Conservation (phyloP, 106 monocot species). For the Dactylorhiza incarnata region DNA sequence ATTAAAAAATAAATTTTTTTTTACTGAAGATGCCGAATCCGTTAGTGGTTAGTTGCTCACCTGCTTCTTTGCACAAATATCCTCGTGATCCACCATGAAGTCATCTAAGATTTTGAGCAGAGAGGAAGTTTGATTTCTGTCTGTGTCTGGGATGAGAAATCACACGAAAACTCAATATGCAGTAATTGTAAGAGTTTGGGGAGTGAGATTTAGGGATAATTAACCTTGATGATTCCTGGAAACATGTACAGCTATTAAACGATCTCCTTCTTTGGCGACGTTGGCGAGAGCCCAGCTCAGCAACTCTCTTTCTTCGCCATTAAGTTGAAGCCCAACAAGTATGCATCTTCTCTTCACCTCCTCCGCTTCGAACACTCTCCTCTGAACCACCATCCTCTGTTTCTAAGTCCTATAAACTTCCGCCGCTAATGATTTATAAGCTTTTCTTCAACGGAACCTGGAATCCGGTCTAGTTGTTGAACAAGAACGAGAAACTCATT, state of each 20-base stretch:
- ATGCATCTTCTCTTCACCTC: constrained; percentile 34
- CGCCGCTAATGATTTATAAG: not conserved
- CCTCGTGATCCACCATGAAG: constrained; percentile 41
- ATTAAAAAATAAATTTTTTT: too few species aligned
- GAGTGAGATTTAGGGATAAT: not conserved
- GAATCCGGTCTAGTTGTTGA: not conserved
- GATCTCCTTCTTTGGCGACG: constrained; percentile 41
- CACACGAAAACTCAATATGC: not conserved
- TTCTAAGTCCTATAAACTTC: not conserved
- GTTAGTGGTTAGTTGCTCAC: constrained; percentile 14
- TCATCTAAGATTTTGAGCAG: constrained; percentile 41
- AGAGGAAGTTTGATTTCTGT: constrained; percentile 21
- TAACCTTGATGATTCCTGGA: constrained; percentile 24
- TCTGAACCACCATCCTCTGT: constrained; percentile 10
- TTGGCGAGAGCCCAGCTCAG: constrained; percentile 56
- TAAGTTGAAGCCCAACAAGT: constrained; percentile 54
- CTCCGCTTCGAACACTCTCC: constrained; percentile 4
- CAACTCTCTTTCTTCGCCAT: constrained; percentile 57
- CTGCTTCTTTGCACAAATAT: constrained; percentile 32
- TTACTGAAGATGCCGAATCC: not conserved
- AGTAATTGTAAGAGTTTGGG: not conserved
- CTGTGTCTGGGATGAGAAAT: constrained; percentile 23
- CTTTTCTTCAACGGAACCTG: not conserved
- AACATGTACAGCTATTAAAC: constrained; percentile 64
- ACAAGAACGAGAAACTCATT: not conserved